A percentile compares a stretch with the other conserved stretches of the same genome.
Evolutionary conservation across 78 protist species (phyloP).

Genomic region (Creolimax fragrantissima): DNA sequence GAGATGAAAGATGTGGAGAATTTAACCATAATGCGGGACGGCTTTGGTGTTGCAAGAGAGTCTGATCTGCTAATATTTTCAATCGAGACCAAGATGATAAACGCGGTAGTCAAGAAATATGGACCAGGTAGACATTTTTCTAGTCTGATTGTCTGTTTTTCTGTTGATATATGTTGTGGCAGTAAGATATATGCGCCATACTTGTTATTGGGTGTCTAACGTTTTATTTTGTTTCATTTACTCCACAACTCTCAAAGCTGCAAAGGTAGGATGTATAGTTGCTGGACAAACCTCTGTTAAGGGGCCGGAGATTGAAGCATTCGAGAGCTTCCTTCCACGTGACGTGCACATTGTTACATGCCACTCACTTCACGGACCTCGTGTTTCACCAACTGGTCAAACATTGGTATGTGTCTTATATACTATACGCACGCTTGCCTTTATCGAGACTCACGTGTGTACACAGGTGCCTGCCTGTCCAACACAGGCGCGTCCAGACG

Average conservation of each 20-base stretch:
- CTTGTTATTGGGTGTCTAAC: no score
- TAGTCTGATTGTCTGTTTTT: no score
- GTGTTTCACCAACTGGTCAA: conserved; percentile 17
- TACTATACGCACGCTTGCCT: no score
- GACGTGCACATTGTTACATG: conserved; percentile 28
- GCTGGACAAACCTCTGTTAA: conserved; percentile 33
- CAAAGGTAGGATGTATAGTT: conserved; percentile 8
- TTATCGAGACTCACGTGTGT: no score
- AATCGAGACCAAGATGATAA: conserved; percentile 25
- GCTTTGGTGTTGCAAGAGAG: background rate
- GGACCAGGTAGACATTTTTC: conserved; percentile 32
- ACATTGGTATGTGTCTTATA: conserved; percentile 12
- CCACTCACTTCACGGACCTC: conserved; percentile 45
- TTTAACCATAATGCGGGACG: background rate
- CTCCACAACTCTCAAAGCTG: no score
- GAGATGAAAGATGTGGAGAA: background rate
- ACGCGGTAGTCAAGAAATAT: conserved; percentile 4
- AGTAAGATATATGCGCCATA: no score
- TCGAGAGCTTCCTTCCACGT: conserved; percentile 16
- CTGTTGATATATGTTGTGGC: no score
- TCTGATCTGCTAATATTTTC: conserved; percentile 21
- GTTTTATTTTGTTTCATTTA: no score
- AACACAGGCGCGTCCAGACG: no score
- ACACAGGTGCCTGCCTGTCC: no score
- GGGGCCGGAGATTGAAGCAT: conserved; percentile 32